Evolutionary conservation across 2,329 filamentous ascomycete species (phyloP), one percentile per base, ranked within the genome.

Genomic region (Trichoderma sp.): DNA sequence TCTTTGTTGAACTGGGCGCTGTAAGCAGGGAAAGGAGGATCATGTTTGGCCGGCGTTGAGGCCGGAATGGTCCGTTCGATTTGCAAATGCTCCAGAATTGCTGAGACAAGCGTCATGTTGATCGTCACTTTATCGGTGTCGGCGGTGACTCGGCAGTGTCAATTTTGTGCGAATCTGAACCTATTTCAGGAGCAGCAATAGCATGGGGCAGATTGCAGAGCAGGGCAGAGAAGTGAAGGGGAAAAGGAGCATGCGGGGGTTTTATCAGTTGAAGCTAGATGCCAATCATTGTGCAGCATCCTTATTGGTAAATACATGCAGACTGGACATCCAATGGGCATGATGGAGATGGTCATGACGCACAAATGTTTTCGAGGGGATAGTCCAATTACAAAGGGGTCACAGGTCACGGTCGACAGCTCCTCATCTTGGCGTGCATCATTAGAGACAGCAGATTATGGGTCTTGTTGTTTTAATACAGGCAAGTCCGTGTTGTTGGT

Each of bases 41-140:
- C 37, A 37, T 64, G 71, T 48, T 58, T 37, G 17, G 65, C 34
- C 5, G 71, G 70, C 48, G 66, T 70, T 27, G 63, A 67, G 12
- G 57, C 58, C 7, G 67, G 50, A 5, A 69, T 57, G 15, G 42
- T 53, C 39, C 66, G 39, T 34, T 68, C 69, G n/a, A 69, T 59
- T 19, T 64, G 69, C 3, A 72, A 57, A 64, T 71, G 70, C 19
- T 70, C 57, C 50, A 65, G 59, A 29, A 71, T 72, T 27, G 69
- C 67, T n/a, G 63, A 27, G 19, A 56, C 39, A 27, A 63, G 59
- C 5, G 52, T 34, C 52, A 54, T 54, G 0, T 54, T 54, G 52
- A 34, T 54, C n/a, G 27, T 32, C 29, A 0, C 1, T 54, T 3
- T 5, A 54, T 54, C 2, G 5, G n/a, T 19, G 5, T 17, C 0